Evolutionary conservation across 768 basidiomycete genomes (phyloP).

Genomic region (Termitomyces sp.): DNA sequence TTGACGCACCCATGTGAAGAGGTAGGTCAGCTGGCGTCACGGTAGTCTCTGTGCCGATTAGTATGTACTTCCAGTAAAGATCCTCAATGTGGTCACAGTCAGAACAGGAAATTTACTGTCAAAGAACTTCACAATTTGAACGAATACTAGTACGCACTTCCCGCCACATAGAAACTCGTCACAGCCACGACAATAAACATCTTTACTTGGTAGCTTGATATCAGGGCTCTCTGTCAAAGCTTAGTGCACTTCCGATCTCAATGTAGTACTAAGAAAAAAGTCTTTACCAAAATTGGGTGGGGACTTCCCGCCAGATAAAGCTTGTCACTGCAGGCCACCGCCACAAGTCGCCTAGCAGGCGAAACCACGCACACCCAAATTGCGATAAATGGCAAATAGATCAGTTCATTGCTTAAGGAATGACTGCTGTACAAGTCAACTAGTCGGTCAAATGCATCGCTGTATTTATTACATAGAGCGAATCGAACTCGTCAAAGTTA

Average conservation of each 20-base stretch:
- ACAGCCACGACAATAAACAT: not conserved
- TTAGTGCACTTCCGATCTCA: not conserved
- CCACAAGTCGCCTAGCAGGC: not conserved
- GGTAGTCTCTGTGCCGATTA: too few relatives aligned
- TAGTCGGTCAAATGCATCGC: not conserved
- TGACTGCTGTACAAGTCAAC: not conserved
- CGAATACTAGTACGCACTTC: not conserved
- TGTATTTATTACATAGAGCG: slow-evolving; percentile 10
- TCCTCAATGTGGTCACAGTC: not conserved
- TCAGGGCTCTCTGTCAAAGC: not conserved
- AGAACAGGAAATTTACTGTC: not conserved
- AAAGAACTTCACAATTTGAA: not conserved
- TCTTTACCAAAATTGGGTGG: not conserved
- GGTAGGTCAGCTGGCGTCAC: not conserved
- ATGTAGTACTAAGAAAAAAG: not conserved
- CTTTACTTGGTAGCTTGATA: not conserved
- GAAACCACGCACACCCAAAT: not conserved
- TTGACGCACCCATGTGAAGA: not conserved
- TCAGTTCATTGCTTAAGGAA: not conserved
- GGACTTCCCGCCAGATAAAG: not conserved
- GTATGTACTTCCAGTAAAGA: too few relatives aligned
- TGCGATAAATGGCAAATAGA: not conserved
- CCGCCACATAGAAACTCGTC: not conserved
- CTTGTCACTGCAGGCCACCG: not conserved
- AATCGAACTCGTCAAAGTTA: not conserved